Evolutionary conservation across 192 early-diverging fungal species (phyloP), one percentile per base, ranked within the genome.

Genomic region (Linnemannia hyalina): DNA sequence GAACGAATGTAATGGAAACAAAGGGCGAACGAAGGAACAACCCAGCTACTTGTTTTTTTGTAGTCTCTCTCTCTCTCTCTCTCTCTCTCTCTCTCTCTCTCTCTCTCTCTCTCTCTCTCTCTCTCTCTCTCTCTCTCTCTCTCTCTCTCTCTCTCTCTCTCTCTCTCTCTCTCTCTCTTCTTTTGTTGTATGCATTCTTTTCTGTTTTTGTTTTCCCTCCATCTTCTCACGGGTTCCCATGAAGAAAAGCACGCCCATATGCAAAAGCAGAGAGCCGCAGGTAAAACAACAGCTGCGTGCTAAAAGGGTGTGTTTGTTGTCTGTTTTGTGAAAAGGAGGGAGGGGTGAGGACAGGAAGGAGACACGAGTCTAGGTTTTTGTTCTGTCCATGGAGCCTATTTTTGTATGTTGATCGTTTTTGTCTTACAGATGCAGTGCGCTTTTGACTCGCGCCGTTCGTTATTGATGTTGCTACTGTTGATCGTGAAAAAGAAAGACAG

Each of bases 161-260:
- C n/a, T n/a, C n/a, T n/a, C n/a, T n/a, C n/a, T n/a, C n/a, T n/a
- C n/a, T n/a, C n/a, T n/a, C n/a, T 26, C 55, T 26, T 60, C 8
- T 65, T 4, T 65, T 65, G 49, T 5, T 22, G 49, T 52, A 22
- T 52, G 49, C 49, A 2, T 52, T 3, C 18, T 18, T 18, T 52
- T 52, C 18, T 18, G 16, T 4, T 26, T 60, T 32, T 32, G n/a
- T 65, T 65, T 65, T 65, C 60, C 60, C 29, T 65, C 60, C 29
- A 65, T 15, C 60, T 65, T 65, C 60, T 65, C 60, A 65, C 60
- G 60, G 60, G 60, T 65, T 3, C 13, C 60, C 60, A 32, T 65
- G 60, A 29, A 26, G n/a, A 65, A 63, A 32, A 32, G 60, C 29
- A 65, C 3, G 26, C 60, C 26, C 60, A 26, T 65, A 65, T 65